Base-by-base conservation (phyloP, 371 early-diverging fungal genomes). In the Rhizopus stolonifer region DNA sequence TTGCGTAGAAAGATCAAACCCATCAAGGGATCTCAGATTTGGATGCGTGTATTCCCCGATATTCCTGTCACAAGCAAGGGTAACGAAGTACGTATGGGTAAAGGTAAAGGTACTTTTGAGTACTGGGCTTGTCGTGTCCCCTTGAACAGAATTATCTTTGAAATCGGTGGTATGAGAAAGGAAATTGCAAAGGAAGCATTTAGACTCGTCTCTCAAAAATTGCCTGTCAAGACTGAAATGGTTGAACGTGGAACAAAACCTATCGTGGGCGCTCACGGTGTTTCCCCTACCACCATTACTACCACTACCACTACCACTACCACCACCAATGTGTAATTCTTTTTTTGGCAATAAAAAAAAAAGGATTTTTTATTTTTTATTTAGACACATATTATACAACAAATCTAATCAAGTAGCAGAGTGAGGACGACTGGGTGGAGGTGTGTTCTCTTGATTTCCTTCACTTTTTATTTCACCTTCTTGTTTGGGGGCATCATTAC, bases 61-160 rank as follows among this genome's bases (percentile, higher is more conserved):
- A 83, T 95, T 19, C 97, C 97, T 4, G 95, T 95, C 17, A 87
- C 94, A 1, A 82, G 85, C 52, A 96, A 96, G 64, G 93, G 93
- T 22, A 88, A 88, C 29, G 96, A 94, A 77, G 84, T 87, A 26
- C 86, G 97, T 76, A 97, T 97, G 97, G 97, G 97, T 62, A 95
- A 95, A 73, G 97, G 97, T 58, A 97, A 97, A 69, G 97, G 96
- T 53, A 81, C 88, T 29, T 91, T 96, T 51, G 96, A 95, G 48
- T 93, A 88, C 72, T 96, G 85, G 86, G 94, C 91, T 0, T 88
- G 89, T 55, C 88, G 94, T 59, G 95, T 96, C 3, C 88, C 93
- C 24, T 77, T 86, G 66, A 92, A 91, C 55, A 82, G 89, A 45
- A 85, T 96, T 56, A 67, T 96, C 32, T 88, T 96, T 61, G 97